Evolutionary conservation across 2,329 filamentous ascomycete genomes (phyloP).

Genomic region (Bimuria novae-zelandiae): DNA sequence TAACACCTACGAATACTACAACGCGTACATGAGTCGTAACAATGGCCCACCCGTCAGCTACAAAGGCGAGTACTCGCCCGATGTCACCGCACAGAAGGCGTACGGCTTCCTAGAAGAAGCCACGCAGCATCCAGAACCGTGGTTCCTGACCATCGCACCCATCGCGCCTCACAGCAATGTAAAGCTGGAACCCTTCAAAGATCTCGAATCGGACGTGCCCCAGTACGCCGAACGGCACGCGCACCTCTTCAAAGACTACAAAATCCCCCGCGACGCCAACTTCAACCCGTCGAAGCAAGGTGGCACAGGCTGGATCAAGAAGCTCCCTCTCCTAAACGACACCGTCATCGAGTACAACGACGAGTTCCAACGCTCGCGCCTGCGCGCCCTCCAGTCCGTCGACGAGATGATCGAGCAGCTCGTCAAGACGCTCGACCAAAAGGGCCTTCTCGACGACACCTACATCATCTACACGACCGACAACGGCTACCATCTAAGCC

Average conservation of each 20-base stretch:
- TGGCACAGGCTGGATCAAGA: constrained; percentile 46
- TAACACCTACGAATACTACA: constrained; percentile 68
- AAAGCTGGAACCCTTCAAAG: background rate
- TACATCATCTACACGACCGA: constrained; percentile 48
- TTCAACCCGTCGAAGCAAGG: constrained; percentile 63
- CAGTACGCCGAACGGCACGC: constrained; percentile 64
- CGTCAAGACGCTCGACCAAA: constrained; percentile 48
- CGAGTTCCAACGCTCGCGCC: constrained; percentile 54
- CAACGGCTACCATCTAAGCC: constrained; percentile 48
- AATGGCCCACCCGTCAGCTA: constrained; percentile 58
- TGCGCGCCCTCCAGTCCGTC: constrained; percentile 57
- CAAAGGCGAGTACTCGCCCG: constrained; percentile 59
- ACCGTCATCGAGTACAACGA: constrained; percentile 57
- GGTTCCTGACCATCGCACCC: background rate
- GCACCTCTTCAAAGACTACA: constrained; percentile 62
- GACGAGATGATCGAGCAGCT: constrained; percentile 58
- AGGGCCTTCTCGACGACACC: constrained; percentile 54
- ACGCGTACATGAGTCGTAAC: constrained; percentile 67
- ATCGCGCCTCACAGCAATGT: background rate
- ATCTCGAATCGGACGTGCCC: constrained; percentile 31
- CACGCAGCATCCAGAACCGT: background rate
- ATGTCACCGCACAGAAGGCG: constrained; percentile 62
- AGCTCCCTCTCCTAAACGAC: constrained; percentile 50
- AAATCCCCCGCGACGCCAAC: constrained; percentile 63
- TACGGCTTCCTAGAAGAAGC: background rate